Base-by-base conservation (phyloP, 108 stramenopile species). In the Cyclotella kingstonii region DNA sequence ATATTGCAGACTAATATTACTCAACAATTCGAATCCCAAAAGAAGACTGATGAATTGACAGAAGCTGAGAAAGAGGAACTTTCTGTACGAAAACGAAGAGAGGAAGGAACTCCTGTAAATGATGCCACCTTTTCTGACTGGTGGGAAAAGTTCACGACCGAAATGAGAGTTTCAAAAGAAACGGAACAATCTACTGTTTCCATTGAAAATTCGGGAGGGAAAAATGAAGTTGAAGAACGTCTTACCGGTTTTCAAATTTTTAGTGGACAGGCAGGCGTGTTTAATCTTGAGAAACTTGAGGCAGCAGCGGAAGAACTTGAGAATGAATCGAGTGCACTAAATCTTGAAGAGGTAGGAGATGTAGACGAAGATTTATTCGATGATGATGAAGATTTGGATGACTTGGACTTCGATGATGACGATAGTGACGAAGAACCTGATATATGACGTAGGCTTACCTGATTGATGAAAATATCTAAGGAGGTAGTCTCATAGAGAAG, bases 51-150 rank as follows among this genome's bases (percentile, higher is more conserved):
- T 53, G 82, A 84, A 58, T 65, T 90, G 68, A 85, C 86, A 4
- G 69, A 82, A 63, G 82, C 92, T 4, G 92, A 93, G 66, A 39
- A 69, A 30, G 92, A 93, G 78, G 88, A 93, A 57, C 54, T 86
- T 29, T 84, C 77, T 6, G 85, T 93, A 2, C 85, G 86, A 17
- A 88, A 84, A 79, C 79, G 87, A 43, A 81, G 92, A 29, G 87
- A 82, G 51, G 92, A 90, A 69, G 92, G 92, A 36, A 93, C 89
- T 11, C 87, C 89, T 10, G 82, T 82, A 17, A 93, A 61, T 40
- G 62, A 79, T 23, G 86, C 86, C 52, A 83, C 79, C 5, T 93
- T 93, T 53, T 38, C 53, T 4, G 78, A 56, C 33, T 93, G 92
- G 92, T 77, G 80, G 54, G 54, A 36, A 5, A 80, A 63, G 57